Percentiles rank a stretch among this genome's conserved stretches.
Conservation (phyloP, 1,139 yeast species). For the Yamadazyma friedrichii region DNA sequence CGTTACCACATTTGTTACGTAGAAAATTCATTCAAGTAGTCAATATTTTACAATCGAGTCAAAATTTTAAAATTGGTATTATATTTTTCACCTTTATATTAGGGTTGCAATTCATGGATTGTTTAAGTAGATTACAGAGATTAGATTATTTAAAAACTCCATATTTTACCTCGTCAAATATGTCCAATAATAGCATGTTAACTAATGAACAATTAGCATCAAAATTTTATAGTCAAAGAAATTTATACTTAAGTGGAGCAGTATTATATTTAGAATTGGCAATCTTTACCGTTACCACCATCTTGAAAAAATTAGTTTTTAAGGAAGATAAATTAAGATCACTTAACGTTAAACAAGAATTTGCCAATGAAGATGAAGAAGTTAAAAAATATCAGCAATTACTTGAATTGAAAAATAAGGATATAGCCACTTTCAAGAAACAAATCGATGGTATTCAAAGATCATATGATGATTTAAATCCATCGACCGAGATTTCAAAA, state of each 20-base stretch:
- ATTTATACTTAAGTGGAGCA: slow-evolving; percentile 69
- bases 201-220: slow-evolving; percentile 45
- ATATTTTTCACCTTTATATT: slow-evolving; percentile 47
- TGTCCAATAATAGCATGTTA: slow-evolving; percentile 17
- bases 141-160: slow-evolving; percentile 27
- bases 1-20: slow-evolving; percentile 60
- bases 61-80: slow-evolving; percentile 50
- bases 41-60: slow-evolving; percentile 33
- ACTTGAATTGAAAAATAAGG: slow-evolving; percentile 44
- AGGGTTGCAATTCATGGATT: slow-evolving; percentile 57
- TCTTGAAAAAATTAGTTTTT: slow-evolving; percentile 56
- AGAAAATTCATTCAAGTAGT: slow-evolving; percentile 41
- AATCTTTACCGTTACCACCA: slow-evolving; percentile 54
- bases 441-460: slow-evolving; percentile 55
- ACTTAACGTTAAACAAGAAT: slow-evolving; percentile 21
- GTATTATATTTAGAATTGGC: slow-evolving; percentile 61
- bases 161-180: slow-evolving; percentile 18
- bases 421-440: slow-evolving; percentile 48
- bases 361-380: slow-evolving; percentile 26
- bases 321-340: slow-evolving; percentile 48
- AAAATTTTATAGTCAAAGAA: slow-evolving; percentile 69
- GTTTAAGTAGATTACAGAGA: slow-evolving; percentile 47
- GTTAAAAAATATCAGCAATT: slow-evolving; percentile 40
- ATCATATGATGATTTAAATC: slow-evolving; percentile 48
- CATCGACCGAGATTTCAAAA: slow-evolving; percentile 9